phyloP scores from a whole-genome alignment of 768 basidiomycete species.

The Russula emetica region DNA sequence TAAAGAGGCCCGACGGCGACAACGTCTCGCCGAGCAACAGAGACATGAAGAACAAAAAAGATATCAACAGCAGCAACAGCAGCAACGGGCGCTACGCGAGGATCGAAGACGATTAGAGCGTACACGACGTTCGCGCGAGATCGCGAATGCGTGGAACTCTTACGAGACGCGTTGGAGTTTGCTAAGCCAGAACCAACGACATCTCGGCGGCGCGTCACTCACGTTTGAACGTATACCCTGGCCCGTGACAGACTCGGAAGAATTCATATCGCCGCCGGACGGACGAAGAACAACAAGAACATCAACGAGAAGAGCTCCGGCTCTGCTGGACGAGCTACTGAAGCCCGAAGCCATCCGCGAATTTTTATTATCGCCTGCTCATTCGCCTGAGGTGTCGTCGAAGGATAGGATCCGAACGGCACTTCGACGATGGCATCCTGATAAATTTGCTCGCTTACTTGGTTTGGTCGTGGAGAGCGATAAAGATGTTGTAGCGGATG shows the following conservation, averaged over 20 bases:
- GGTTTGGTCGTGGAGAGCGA: conserved; percentile 51
- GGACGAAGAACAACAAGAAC: conserved; percentile 27
- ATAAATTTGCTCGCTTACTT: conserved; percentile 61
- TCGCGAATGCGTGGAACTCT: conserved; percentile 35
- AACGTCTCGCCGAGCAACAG: neutral
- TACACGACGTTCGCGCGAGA: conserved; percentile 37
- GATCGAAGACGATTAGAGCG: conserved; percentile 42
- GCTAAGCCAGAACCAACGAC: conserved; percentile 39
- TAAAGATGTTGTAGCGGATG: conserved; percentile 50
- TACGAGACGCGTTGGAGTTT: conserved; percentile 44
- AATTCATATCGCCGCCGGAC: conserved; percentile 41
- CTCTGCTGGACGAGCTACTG: conserved; percentile 52
- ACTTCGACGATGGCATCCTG: conserved; percentile 77
- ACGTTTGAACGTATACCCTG: conserved; percentile 66
- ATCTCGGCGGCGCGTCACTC: conserved; percentile 33
- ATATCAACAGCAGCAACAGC: conserved; percentile 34
- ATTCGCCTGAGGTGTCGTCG: conserved; percentile 52
- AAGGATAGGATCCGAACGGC: conserved; percentile 66
- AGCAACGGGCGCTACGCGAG: conserved; percentile 48
- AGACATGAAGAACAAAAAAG: conserved; percentile 28
- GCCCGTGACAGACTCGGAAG: conserved; percentile 45
- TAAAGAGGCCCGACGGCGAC: conserved; percentile 44
- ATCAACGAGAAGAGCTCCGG: neutral
- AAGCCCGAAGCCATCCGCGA: conserved; percentile 46
- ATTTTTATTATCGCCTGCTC: conserved; percentile 60